phyloP scores from a whole-genome alignment of 257 asterid species.

The Parsonsia alboflavescens region DNA sequence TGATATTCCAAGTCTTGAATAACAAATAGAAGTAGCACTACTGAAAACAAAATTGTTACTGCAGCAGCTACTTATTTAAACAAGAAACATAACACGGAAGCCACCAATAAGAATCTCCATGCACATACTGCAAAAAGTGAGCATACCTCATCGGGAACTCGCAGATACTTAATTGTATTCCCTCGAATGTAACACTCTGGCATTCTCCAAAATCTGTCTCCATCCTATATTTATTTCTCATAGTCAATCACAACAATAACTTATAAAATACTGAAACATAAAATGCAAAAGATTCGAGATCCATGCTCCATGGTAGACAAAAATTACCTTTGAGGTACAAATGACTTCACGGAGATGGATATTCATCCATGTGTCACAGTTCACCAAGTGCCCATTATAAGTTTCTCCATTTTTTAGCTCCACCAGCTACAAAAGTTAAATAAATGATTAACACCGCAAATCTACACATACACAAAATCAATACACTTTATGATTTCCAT shows the following conservation, averaged over 20 bases:
- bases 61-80: not conserved
- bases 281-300: not conserved
- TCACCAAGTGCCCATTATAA: slow-evolving; percentile 90
- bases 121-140: not conserved
- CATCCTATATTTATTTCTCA: slow-evolving; percentile 53
- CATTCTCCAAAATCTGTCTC: slow-evolving; percentile 98
- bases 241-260: slow-evolving; percentile 1
- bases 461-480: not conserved
- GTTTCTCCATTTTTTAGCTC: slow-evolving; percentile 97
- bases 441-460: not conserved
- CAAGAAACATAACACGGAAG: not conserved
- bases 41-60: not conserved
- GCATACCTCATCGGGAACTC: slow-evolving; percentile 95
- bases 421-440: slow-evolving; percentile 53
- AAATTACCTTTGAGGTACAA: slow-evolving; percentile 87
- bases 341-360: slow-evolving; percentile 99
- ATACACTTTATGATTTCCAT: not conserved
- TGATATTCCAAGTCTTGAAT: not conserved
- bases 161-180: slow-evolving; percentile 56
- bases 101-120: not conserved
- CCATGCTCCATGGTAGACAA: not conserved
- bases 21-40: not conserved
- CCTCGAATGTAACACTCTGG: slow-evolving; percentile 84
- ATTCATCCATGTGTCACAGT: slow-evolving; percentile 99
- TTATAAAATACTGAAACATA: slow-evolving; percentile 9